These are phyloP conservation scores for Fomitopsis pinicola DNA, from an alignment of 1,284 basidiomycete species.

Conservation along the genomic window DNA sequence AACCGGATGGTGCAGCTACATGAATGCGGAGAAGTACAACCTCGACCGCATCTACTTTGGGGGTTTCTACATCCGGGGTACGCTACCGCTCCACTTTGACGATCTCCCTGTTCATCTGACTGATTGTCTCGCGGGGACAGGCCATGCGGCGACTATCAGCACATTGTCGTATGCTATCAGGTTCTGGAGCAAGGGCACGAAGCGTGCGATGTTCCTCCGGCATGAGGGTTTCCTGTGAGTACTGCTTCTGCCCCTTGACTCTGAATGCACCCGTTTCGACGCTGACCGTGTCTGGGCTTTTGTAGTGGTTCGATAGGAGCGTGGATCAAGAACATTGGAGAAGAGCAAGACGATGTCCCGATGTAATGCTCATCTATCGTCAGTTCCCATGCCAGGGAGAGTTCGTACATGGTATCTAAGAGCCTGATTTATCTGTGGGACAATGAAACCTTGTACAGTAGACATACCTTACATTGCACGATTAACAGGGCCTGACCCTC, in stretches of 20 bases:
- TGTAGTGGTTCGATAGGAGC: constrained; percentile 85
- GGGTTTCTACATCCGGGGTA: constrained; percentile 97
- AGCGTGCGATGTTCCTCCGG: constrained; percentile 92
- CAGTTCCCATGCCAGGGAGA: not conserved
- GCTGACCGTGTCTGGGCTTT: not conserved
- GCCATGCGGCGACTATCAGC: constrained; percentile 95
- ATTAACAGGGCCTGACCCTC: not conserved
- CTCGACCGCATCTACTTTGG: constrained; percentile 98
- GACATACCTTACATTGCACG: not conserved
- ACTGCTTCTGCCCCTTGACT: not conserved
- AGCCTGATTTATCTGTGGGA: not conserved
- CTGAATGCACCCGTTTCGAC: constrained; percentile 2
- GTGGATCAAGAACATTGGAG: constrained; percentile 89
- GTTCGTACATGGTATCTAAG: not conserved
- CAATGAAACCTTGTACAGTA: constrained; percentile 1
- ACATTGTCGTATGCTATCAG: constrained; percentile 98
- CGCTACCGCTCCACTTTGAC: constrained; percentile 19
- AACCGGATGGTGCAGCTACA: constrained; percentile 60
- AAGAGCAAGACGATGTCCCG: constrained; percentile 14
- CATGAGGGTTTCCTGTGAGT: constrained; percentile 98
- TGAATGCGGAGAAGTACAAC: constrained; percentile 99
- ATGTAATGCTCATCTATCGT: not conserved
- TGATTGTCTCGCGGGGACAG: constrained; percentile 35
- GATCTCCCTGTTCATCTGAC: constrained; percentile 1
- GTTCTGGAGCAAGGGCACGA: constrained; percentile 99